phyloP scores from a whole-genome alignment of 2,329 filamentous ascomycete genomes.

The Apiospora aurea region DNA sequence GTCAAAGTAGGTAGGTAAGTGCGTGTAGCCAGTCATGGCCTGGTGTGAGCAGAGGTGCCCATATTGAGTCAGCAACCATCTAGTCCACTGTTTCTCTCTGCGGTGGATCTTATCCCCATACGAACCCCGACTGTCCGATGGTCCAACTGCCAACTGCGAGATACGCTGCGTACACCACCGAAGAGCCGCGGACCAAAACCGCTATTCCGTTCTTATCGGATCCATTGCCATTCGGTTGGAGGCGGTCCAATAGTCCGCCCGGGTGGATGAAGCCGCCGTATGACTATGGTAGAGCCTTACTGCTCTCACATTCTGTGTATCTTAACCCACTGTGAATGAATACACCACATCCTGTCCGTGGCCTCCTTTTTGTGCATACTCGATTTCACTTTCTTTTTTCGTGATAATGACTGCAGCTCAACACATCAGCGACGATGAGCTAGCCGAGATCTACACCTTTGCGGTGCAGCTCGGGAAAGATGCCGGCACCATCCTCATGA shows the following conservation, averaged over 20 bases:
- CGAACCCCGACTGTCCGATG: background rate
- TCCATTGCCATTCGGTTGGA: slow-evolving; percentile 8
- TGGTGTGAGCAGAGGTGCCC: background rate
- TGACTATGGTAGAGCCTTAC: background rate
- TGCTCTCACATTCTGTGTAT: background rate
- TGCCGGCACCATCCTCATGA: slow-evolving; percentile 72
- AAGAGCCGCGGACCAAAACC: slow-evolving; percentile 23
- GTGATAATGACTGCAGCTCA: slow-evolving; percentile 24
- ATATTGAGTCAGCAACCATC: background rate
- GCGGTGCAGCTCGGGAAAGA: slow-evolving; percentile 74
- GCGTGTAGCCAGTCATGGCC: background rate
- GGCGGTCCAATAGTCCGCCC: background rate
- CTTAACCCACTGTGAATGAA: background rate
- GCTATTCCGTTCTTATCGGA: slow-evolving; percentile 9
- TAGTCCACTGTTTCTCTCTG: background rate
- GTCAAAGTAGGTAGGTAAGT: background rate
- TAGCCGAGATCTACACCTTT: slow-evolving; percentile 73
- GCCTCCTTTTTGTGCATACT: background rate
- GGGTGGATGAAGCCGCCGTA: background rate
- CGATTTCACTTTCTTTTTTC: background rate
- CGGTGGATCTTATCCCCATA: background rate
- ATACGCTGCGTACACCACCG: background rate
- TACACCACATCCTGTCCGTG: background rate
- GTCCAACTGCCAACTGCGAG: background rate
- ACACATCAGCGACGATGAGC: slow-evolving; percentile 51